Evolutionary conservation across 768 basidiomycete genomes (phyloP).

Genomic region (Leccinum subgranulosum): DNA sequence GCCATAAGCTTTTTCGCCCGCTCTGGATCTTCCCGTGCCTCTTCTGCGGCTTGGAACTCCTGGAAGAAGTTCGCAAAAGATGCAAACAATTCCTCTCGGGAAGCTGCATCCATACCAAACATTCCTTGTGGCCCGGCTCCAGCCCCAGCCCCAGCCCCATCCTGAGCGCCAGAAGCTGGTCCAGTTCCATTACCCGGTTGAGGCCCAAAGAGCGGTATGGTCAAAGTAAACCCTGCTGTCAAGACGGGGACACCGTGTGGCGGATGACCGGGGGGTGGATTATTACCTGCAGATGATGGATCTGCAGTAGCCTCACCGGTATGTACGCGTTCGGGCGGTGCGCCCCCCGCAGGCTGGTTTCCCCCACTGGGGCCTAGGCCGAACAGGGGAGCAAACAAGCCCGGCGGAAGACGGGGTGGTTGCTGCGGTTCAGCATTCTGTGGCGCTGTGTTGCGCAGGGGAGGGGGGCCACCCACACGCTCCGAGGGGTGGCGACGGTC

Average conservation of each 20-base stretch:
- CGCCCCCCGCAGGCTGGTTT: conserved; percentile 15
- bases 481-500: conserved; percentile 66
- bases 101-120: conserved; percentile 17
- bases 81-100: conserved; percentile 23
- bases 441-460: conserved; percentile 19
- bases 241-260: conserved; percentile 23
- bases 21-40: conserved; percentile 59
- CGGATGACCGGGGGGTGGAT: conserved; percentile 21
- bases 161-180: conserved; percentile 4
- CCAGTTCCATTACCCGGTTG: conserved; percentile 7
- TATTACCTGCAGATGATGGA: conserved; percentile 17
- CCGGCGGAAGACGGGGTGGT: conserved; percentile 13
- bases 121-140: not conserved
- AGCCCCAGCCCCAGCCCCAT: not conserved
- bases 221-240: conserved; percentile 34
- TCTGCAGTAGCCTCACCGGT: conserved; percentile 28
- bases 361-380: conserved; percentile 14
- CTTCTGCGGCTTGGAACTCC: conserved; percentile 28
- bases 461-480: conserved; percentile 38
- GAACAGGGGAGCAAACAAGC: conserved; percentile 27
- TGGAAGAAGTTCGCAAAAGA: conserved; percentile 30
- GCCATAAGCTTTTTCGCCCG: conserved; percentile 60
- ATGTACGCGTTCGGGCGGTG: conserved; percentile 20
- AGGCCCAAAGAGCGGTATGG: conserved; percentile 32
- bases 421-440: conserved; percentile 24